A percentile compares a stretch with the other conserved stretches of the same genome.
These are phyloP conservation scores for Exophiala aquamarina DNA, from an alignment of 2,329 filamentous ascomycete species.

Conservation along the genomic window DNA sequence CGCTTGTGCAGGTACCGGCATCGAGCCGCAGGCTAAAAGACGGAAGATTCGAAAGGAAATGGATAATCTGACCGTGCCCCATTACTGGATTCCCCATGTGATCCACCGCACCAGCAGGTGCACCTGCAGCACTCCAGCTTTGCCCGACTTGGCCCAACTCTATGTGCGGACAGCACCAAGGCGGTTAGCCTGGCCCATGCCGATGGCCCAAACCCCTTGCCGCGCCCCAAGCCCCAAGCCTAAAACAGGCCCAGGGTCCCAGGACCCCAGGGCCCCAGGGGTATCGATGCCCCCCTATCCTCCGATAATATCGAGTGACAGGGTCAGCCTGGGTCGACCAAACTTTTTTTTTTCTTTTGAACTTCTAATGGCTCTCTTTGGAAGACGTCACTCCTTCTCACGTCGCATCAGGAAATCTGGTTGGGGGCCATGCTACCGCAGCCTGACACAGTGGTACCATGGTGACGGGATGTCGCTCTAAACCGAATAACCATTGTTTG, in stretches of 20 bases:
- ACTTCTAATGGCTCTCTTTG: neutral
- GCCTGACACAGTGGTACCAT: neutral
- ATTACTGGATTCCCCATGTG: neutral
- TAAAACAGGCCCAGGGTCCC: no score
- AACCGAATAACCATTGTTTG: neutral
- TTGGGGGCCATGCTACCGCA: neutral
- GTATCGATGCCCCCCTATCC: no score
- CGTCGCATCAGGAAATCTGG: neutral
- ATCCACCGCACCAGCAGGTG: no score
- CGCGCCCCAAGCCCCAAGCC: no score
- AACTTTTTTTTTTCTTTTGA: neutral
- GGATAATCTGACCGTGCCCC: neutral
- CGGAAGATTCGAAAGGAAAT: slow-evolving; percentile 7
- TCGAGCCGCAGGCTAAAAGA: slow-evolving; percentile 8
- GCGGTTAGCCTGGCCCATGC: neutral
- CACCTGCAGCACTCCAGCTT: no score
- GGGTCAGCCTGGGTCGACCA: neutral
- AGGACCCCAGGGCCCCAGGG: no score
- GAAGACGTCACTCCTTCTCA: neutral
- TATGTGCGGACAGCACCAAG: neutral
- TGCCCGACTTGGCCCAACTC: neutral
- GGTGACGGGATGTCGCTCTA: neutral
- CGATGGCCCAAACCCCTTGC: no score
- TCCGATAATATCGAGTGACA: no score
- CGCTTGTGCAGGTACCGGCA: slow-evolving; percentile 14